Percentiles rank a stretch among this genome's conserved stretches.
phyloP scores from a whole-genome alignment of 208 protist species.

The Leishmania guyanensis region DNA sequence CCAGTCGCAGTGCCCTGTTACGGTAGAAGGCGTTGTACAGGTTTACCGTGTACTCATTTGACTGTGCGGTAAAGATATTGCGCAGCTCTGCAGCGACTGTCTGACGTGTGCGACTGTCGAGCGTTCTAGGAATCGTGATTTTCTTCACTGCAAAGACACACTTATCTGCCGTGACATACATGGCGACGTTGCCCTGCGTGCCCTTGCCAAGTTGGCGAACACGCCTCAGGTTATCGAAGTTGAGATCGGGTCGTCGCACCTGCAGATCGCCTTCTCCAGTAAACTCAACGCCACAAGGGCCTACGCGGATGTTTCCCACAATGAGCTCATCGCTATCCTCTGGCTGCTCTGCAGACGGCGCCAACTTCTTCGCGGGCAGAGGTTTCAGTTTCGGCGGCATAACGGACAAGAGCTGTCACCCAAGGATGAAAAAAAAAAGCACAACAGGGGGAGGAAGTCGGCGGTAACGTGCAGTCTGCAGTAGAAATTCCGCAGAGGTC shows the following conservation, averaged over 20 bases:
- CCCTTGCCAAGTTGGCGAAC: constrained; percentile 67
- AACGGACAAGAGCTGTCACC: neutral
- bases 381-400: constrained; percentile 81
- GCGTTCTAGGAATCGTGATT: constrained; percentile 63
- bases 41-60: constrained; percentile 74
- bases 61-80: constrained; percentile 75
- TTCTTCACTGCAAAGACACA: constrained; percentile 80
- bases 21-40: constrained; percentile 89
- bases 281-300: constrained; percentile 70
- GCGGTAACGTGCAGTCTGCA: neutral
- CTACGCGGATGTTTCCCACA: constrained; percentile 81
- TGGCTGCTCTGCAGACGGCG: constrained; percentile 25
- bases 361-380: constrained; percentile 59
- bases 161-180: constrained; percentile 59
- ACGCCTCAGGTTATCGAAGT: constrained; percentile 55
- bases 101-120: constrained; percentile 62
- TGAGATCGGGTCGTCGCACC: constrained; percentile 64
- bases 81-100: constrained; percentile 83
- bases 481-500: neutral
- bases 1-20: constrained; percentile 60
- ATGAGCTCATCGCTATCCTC: constrained; percentile 64
- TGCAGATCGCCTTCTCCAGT: constrained; percentile 77
- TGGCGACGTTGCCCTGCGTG: constrained; percentile 76
- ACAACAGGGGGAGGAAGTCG: neutral
- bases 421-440: constrained; percentile 5